Conservation (phyloP, 768 basidiomycete species). For the Naganishia vaughanmartiniae region DNA sequence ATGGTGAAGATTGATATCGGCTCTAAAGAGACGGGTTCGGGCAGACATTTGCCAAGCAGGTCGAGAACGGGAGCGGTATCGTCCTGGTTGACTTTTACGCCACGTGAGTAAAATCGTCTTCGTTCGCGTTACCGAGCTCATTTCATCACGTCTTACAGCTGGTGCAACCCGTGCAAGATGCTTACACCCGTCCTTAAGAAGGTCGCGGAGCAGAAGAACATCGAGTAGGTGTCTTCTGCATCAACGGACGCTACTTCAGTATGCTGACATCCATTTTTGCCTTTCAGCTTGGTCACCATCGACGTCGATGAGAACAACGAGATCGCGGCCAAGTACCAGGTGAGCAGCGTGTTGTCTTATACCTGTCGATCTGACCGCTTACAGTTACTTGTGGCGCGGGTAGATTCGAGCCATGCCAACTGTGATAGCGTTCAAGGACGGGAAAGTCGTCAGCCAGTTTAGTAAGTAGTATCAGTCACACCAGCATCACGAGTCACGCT, state of each 20-base stretch:
- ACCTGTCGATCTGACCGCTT: neutral
- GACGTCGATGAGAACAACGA: slow-evolving; percentile 57
- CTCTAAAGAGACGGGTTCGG: neutral
- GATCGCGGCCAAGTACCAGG: slow-evolving; percentile 61
- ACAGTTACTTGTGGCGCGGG: slow-evolving; percentile 20
- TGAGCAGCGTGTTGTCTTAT: slow-evolving; percentile 37
- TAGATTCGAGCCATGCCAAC: slow-evolving; percentile 77
- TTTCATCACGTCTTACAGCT: slow-evolving; percentile 55
- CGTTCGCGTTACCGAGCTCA: neutral
- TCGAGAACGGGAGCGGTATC: slow-evolving; percentile 14
- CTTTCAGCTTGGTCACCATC: slow-evolving; percentile 62
- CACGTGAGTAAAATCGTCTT: slow-evolving; percentile 13
- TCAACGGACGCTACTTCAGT: neutral
- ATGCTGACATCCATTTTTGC: neutral
- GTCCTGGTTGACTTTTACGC: slow-evolving; percentile 33
- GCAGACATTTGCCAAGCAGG: slow-evolving; percentile 30
- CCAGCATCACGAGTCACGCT: neutral
- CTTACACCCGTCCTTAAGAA: slow-evolving; percentile 69
- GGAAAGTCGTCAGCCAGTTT: slow-evolving; percentile 62
- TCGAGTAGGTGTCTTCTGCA: slow-evolving; percentile 38
- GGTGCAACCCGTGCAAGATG: slow-evolving; percentile 74
- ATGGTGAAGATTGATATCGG: neutral
- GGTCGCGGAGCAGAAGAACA: slow-evolving; percentile 56
- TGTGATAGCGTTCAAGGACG: slow-evolving; percentile 71
- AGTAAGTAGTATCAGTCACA: slow-evolving; percentile 4